Evolutionary conservation across 2,329 filamentous ascomycete genomes (phyloP).

Genomic region (Lecanicillium sp.): DNA sequence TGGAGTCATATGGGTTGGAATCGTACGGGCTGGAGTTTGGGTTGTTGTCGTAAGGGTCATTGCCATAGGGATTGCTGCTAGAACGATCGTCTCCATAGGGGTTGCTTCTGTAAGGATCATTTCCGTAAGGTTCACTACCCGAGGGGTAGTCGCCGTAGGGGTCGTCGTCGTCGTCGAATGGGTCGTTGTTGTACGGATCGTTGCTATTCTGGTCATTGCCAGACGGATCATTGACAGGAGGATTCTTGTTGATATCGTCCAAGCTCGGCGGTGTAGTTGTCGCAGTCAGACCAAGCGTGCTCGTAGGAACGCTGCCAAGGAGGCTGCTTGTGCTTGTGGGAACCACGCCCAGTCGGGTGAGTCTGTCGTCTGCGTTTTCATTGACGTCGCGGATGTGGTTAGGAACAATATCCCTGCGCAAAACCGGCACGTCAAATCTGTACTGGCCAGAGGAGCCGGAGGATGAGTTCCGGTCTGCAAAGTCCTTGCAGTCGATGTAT

Average conservation of each 20-base stretch:
- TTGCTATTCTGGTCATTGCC: no score
- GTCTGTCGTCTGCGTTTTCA: background rate
- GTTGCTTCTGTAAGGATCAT: no score
- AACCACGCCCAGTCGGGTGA: background rate
- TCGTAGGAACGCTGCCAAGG: background rate
- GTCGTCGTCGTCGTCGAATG: no score
- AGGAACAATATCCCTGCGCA: background rate
- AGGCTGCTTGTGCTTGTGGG: background rate
- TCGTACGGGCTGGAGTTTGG: background rate
- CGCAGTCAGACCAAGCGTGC: no score
- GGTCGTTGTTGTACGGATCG: background rate
- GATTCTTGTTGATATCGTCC: no score
- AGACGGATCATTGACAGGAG: no score
- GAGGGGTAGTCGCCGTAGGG: no score
- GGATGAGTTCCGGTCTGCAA: constrained; percentile 14
- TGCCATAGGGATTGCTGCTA: background rate
- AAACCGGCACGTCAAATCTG: background rate
- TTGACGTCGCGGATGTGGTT: background rate
- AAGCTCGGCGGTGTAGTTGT: background rate
- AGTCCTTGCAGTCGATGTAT: constrained; percentile 10
- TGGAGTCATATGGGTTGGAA: background rate
- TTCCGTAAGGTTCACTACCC: no score
- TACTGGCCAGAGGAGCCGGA: no score
- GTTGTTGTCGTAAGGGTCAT: background rate
- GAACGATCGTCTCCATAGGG: no score